Evolutionary conservation across 2,329 filamentous ascomycete species (phyloP).

Genomic region (Stagonosporopsis rhizophila): DNA sequence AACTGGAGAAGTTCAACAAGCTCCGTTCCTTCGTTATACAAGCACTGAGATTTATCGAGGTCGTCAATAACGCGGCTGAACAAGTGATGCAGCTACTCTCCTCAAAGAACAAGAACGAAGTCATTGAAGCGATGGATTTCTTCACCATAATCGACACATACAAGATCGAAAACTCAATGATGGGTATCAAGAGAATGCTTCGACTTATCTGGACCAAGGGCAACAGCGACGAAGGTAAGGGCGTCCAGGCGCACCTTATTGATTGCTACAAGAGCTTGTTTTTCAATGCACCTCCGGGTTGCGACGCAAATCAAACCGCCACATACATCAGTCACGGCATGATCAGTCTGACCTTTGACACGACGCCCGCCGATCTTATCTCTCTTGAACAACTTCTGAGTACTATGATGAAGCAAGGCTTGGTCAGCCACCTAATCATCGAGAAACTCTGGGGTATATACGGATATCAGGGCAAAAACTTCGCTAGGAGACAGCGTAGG

Average conservation of each 20-base stretch:
- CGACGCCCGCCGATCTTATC: constrained; percentile 91
- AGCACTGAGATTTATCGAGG: constrained; percentile 90
- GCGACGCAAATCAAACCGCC: constrained; percentile 86
- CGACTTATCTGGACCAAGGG: constrained; percentile 99
- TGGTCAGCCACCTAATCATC: constrained; percentile 85
- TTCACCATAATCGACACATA: constrained; percentile 96
- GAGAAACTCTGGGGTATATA: constrained; percentile 98
- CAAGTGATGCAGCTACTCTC: constrained; percentile 87
- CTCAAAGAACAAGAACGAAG: constrained; percentile 96
- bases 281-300: constrained; percentile 91
- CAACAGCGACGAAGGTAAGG: constrained; percentile 98
- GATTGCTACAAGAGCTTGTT: constrained; percentile 96
- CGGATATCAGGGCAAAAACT: constrained; percentile 85
- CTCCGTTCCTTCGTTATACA: constrained; percentile 93
- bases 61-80: constrained; percentile 81
- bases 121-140: constrained; percentile 99
- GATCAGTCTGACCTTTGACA: constrained; percentile 97
- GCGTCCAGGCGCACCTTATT: constrained; percentile 94
- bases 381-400: constrained; percentile 93
- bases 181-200: constrained; percentile 93
- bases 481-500: constrained; percentile 86
- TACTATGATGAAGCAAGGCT: constrained; percentile 95
- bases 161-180: constrained; percentile 90
- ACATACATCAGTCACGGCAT: constrained; percentile 98
- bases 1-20: constrained; percentile 84